Evolutionary conservation across 768 basidiomycete genomes (phyloP), one percentile per base, ranked within the genome.

Genomic region (Saitozyma podzolica): DNA sequence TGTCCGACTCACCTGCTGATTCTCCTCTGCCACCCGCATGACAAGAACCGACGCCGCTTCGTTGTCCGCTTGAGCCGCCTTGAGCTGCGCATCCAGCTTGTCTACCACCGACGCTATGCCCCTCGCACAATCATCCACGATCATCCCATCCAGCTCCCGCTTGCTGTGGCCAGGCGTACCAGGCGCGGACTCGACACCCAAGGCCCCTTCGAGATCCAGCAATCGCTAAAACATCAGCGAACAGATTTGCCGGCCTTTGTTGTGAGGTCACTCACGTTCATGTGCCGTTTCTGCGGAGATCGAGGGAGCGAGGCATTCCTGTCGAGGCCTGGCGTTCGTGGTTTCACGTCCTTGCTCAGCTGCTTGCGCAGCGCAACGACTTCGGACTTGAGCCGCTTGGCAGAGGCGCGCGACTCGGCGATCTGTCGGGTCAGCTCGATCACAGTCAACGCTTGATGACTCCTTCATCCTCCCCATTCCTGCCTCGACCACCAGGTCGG

Each of bases 371-470:
- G 43, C 10, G 50, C 56, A 1, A 75, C 57, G 0, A 87, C 78
- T 66, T 92, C 90, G 16, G 87, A 77, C 73, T 84, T 88, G 65
- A 94, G 87, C 39, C 87, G 85, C 80, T 91, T 92, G 60, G 91
- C 82, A 14, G 85, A 84, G 45, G 86, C 84, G 45, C 86, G 84
- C 6, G 89, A 88, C 9, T 84, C 86, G 58, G 88, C 88, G 62
- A 92, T 82, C 92, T 92, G 64, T 1, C 29, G 2, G 2, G 29
- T 29, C 29, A 29, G 29, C 29, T 29, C 29, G 29, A 29, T 29
- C 29, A 2, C 2, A 5, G 29, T 29, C 29, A 29, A 29, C 29
- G 2, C 5, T 2, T 29, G 29, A 29, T 2, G 5, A 29, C 29
- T 29, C 29, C 29, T 29, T 5, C 29, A 29, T 29, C 29, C 29